Evolutionary conservation across 1,284 basidiomycete species (phyloP), one percentile per base, ranked within the genome.

Genomic region (Cystobasidium pallidum): DNA sequence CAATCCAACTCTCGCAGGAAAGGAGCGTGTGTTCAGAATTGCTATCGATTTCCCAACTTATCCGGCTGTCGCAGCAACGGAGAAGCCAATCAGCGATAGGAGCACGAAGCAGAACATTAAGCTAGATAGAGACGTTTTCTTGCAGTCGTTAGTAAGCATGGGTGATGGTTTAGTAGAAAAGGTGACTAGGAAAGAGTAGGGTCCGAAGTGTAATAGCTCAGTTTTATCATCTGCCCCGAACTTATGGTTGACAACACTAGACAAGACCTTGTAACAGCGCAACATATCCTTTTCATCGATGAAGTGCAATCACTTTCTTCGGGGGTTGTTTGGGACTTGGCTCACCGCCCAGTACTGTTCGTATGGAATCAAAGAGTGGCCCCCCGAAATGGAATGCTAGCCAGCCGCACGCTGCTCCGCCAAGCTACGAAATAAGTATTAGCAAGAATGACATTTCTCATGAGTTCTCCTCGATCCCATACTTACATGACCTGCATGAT

Each of bases 1-100:
- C 91, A 92, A 96, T 78, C 90, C 91, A 0, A 65, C 79, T 10
- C 84, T 86, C 30, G 36, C 49, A 2, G 76, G 78, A 13, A 78
- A 80, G 59, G 78, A 82, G 26, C 80, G 84, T 57, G 84, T 87
- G 1, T 93, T 96, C 84, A 88, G 91, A 78, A 91, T 94, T 3
- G 83, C 93, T 65, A 86, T 91, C 19, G 90, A 89, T 1, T 95
- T 90, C 82, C 91, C 89, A 0, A 55, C 47, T 54, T 32, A 11
- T 28, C 58, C 72, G 41, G 28, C 30, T 34, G 55, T 8, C 36
- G 17, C 70, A 32, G 26, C 49, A 45, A 15, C 43, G 4, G 43
- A 15, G 43, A n/a, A 17, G 15, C 13, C n/a, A 51, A n/a, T 8
- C 45, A 41, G 21, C 51, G 30, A 21, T 15, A 36, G 39, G 32